A percentile compares a stretch with the other conserved stretches of the same genome.
Conservation (phyloP, 1,284 basidiomycete genomes). For the Boletus smithii region DNA sequence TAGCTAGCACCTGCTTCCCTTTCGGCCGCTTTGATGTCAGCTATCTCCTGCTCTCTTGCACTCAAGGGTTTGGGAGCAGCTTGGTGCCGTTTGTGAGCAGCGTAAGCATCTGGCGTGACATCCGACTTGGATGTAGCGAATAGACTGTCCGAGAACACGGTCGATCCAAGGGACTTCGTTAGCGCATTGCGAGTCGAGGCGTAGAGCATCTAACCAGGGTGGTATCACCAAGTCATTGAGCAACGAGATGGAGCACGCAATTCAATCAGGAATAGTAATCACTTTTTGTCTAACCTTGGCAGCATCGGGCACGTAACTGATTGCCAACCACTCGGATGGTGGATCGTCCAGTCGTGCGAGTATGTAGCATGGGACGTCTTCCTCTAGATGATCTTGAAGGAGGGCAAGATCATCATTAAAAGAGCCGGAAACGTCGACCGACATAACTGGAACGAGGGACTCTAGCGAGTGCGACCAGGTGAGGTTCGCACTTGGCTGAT, state of each 20-base stretch:
- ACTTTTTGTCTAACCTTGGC: conserved; percentile 79
- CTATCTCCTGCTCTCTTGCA: conserved; percentile 76
- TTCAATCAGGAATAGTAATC: conserved; percentile 8
- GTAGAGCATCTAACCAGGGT: conserved; percentile 79
- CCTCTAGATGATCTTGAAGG: conserved; percentile 56
- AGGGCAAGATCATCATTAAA: conserved; percentile 58
- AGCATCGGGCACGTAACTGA: conserved; percentile 73
- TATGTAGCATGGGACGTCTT: conserved; percentile 67
- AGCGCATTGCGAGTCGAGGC: conserved; percentile 79
- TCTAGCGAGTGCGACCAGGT: conserved; percentile 43
- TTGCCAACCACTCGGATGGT: conserved; percentile 61
- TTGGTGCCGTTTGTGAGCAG: conserved; percentile 69
- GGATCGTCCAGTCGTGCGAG: conserved; percentile 62
- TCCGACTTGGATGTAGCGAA: conserved; percentile 79
- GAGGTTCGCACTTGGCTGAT: conserved; percentile 27
- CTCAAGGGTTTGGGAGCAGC: conserved; percentile 79
- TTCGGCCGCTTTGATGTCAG: conserved; percentile 72
- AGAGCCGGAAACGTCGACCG: conserved; percentile 45
- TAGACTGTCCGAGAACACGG: conserved; percentile 72
- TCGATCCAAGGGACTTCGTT: conserved; percentile 72
- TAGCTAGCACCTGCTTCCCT: conserved; percentile 48
- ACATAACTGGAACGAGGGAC: conserved; percentile 56
- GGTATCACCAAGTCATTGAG: conserved; percentile 1
- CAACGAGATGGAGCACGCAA: neutral
- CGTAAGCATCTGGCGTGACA: conserved; percentile 64